Percentiles rank a stretch among this genome's conserved stretches.
Conservation (phyloP, 1,284 basidiomycete species). For the Termitomyces sp. region DNA sequence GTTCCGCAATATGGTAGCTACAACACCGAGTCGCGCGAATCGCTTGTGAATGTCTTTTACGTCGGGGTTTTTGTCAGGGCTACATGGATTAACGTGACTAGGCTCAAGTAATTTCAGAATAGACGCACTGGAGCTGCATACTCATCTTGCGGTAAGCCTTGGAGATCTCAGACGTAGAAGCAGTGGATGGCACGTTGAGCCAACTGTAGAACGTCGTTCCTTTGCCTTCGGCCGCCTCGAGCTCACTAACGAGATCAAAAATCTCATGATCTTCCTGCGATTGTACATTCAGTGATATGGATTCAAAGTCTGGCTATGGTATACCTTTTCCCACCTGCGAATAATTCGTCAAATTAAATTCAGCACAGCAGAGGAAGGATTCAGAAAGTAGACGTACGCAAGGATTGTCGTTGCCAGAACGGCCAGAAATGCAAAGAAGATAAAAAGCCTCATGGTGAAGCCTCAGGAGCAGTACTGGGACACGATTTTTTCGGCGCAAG, state of each 20-base stretch:
- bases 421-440: conserved; percentile 37
- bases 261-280: conserved; percentile 87
- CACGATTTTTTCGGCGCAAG: background rate
- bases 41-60: conserved; percentile 79
- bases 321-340: conserved; percentile 65
- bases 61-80: conserved; percentile 90
- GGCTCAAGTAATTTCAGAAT: conserved; percentile 1
- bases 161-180: conserved; percentile 68
- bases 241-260: conserved; percentile 86
- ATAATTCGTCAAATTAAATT: conserved; percentile 8
- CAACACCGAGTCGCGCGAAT: conserved; percentile 85
- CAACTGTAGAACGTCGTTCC: conserved; percentile 89
- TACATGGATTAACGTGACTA: conserved; percentile 25
- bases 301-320: background rate
- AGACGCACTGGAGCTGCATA: conserved; percentile 75
- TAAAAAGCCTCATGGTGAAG: conserved; percentile 37
- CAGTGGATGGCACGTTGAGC: conserved; percentile 68
- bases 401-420: conserved; percentile 37
- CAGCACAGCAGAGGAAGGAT: background rate
- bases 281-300: background rate
- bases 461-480: conserved; percentile 13
- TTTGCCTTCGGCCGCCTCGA: conserved; percentile 83
- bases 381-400: conserved; percentile 36
- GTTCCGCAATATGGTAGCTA: conserved; percentile 76
- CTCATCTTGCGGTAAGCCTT: conserved; percentile 90